Evolutionary conservation across 768 basidiomycete species (phyloP).

Genomic region (Suillus sp.): DNA sequence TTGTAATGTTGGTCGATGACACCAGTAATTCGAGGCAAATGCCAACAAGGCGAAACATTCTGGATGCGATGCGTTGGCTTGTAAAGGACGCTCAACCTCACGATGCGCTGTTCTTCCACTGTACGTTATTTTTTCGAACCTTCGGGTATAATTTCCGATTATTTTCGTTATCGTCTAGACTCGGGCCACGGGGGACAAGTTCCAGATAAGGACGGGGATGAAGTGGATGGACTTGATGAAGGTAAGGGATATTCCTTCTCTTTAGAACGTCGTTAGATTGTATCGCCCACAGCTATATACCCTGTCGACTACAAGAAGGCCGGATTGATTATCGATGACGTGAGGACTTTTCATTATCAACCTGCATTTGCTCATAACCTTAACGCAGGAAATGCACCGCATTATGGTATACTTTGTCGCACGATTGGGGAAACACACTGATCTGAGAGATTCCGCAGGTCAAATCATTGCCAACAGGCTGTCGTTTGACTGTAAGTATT

Average conservation of each 20-base stretch:
- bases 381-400: slow-evolving; percentile 40
- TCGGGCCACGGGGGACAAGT: slow-evolving; percentile 97
- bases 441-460: slow-evolving; percentile 33
- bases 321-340: slow-evolving; percentile 82
- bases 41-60: slow-evolving; percentile 57
- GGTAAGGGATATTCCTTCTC: slow-evolving; percentile 36
- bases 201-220: slow-evolving; percentile 74
- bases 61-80: slow-evolving; percentile 66
- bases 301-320: slow-evolving; percentile 80
- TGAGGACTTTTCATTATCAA: slow-evolving; percentile 33
- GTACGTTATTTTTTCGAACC: slow-evolving; percentile 30
- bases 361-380: slow-evolving; percentile 4
- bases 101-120: slow-evolving; percentile 81
- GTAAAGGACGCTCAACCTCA: slow-evolving; percentile 66
- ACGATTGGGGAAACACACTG: background rate
- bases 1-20: slow-evolving; percentile 59
- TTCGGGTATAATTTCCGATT: background rate
- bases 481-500: slow-evolving; percentile 56
- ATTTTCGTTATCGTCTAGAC: slow-evolving; percentile 43
- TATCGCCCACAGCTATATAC: slow-evolving; percentile 67
- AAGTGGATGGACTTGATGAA: slow-evolving; percentile 81
- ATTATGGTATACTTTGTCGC: slow-evolving; percentile 40
- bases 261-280: background rate
- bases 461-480: slow-evolving; percentile 61
- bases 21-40: slow-evolving; percentile 42